Evolutionary conservation across 1,139 yeast genomes (phyloP).

Genomic region (Pneumocystis carinii): DNA sequence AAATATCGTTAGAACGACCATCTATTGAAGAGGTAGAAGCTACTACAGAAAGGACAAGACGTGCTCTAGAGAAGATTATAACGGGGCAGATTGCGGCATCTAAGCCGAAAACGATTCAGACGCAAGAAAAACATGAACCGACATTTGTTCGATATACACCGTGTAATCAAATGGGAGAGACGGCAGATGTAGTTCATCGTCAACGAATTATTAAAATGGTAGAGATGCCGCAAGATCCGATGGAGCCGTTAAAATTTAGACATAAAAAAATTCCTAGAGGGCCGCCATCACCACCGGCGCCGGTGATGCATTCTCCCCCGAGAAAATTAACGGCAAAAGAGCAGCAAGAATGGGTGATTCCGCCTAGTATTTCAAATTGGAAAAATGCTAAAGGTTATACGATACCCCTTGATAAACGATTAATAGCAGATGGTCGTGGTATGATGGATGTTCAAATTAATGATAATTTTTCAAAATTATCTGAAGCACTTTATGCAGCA

Average conservation of each 20-base stretch:
- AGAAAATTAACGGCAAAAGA: slow-evolving; percentile 58
- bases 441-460: slow-evolving; percentile 33
- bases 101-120: slow-evolving; percentile 21
- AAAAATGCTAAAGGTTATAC: slow-evolving; percentile 87
- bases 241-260: slow-evolving; percentile 69
- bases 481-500: slow-evolving; percentile 61
- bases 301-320: slow-evolving; percentile 35
- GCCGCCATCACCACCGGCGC: slow-evolving; percentile 42
- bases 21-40: slow-evolving; percentile 28
- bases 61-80: slow-evolving; percentile 34
- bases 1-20: slow-evolving; percentile 27
- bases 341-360: slow-evolving; percentile 71
- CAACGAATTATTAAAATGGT: slow-evolving; percentile 41
- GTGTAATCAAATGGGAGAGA: slow-evolving; percentile 26
- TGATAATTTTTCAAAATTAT: slow-evolving; percentile 46
- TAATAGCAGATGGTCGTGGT: slow-evolving; percentile 42
- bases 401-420: slow-evolving; percentile 62
- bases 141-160: slow-evolving; percentile 38
- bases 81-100: slow-evolving; percentile 24
- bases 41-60: slow-evolving; percentile 33
- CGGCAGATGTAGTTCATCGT: slow-evolving; percentile 16
- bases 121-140: slow-evolving; percentile 22
- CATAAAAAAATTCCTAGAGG: slow-evolving; percentile 55
- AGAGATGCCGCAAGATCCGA: slow-evolving; percentile 60
- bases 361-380: slow-evolving; percentile 91